A percentile compares a stretch with the other conserved stretches of the same genome.
phyloP scores from a whole-genome alignment of 495 filamentous ascomycete species.

The Penicillium desertorum region DNA sequence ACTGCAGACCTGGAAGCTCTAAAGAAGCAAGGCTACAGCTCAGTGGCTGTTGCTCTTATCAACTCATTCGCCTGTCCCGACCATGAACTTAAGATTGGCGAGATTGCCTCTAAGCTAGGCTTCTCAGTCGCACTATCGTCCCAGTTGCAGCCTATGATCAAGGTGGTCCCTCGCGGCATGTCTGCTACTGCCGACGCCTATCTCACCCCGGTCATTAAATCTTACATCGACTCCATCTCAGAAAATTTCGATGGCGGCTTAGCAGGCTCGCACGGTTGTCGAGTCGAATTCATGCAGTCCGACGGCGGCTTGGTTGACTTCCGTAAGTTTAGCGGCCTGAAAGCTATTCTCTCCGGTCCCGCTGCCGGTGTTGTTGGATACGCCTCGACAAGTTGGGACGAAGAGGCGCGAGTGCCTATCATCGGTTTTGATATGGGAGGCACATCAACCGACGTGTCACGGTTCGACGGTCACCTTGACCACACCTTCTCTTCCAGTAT shows the following conservation, averaged over 20 bases:
- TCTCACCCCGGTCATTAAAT: constrained; percentile 90
- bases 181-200: constrained; percentile 96
- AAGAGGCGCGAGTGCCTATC: constrained; percentile 68
- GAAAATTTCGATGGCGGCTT: constrained; percentile 55
- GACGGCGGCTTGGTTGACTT: constrained; percentile 58
- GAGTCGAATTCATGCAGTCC: constrained; percentile 57
- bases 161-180: constrained; percentile 72
- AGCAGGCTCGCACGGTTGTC: constrained; percentile 46
- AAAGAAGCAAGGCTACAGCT: constrained; percentile 47
- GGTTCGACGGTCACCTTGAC: constrained; percentile 90
- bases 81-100: constrained; percentile 50
- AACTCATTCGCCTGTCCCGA: constrained; percentile 57
- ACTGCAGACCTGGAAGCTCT: constrained; percentile 43
- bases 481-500: constrained; percentile 42
- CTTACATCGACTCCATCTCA: constrained; percentile 89
- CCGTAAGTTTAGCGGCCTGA: constrained; percentile 55
- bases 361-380: constrained; percentile 84
- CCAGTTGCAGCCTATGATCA: constrained; percentile 83
- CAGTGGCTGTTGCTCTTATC: constrained; percentile 51
- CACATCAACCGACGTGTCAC: constrained; percentile 90
- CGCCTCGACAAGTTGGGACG: constrained; percentile 90
- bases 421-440: constrained; percentile 98
- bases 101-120: constrained; percentile 49
- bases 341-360: constrained; percentile 59
- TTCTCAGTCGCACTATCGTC: constrained; percentile 57